A percentile compares a stretch with the other conserved stretches of the same genome.
phyloP scores from a whole-genome alignment of 164 flowering plant species.

The Liriodendron chinense region DNA sequence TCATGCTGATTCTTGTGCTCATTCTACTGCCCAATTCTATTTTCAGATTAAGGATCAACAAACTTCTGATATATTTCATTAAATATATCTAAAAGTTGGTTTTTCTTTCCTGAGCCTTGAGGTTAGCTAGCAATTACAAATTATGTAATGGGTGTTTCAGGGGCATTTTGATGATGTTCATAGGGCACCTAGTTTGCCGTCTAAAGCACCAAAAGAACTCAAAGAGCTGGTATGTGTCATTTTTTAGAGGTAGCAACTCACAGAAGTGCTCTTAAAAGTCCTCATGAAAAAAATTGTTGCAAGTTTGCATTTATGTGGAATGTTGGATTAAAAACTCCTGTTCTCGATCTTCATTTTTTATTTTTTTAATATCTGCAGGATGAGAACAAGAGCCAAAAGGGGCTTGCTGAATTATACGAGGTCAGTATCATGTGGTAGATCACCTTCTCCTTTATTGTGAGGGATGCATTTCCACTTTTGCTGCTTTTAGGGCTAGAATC shows the following conservation, averaged over 20 bases:
- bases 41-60: background rate
- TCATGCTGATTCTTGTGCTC: background rate
- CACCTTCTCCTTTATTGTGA: background rate
- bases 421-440: conserved; percentile 31
- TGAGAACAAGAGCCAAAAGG: conserved; percentile 93
- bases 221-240: conserved; percentile 63
- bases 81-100: background rate
- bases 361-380: conserved; percentile 46
- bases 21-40: background rate
- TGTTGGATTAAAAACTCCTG: background rate
- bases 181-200: conserved; percentile 47
- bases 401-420: conserved; percentile 92
- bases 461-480: background rate
- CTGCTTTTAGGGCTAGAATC: background rate
- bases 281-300: background rate
- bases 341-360: background rate
- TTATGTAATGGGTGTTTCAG: conserved; percentile 32
- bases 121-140: background rate
- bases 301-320: background rate
- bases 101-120: background rate
- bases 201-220: conserved; percentile 62
- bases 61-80: background rate
- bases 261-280: background rate
- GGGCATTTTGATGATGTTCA: conserved; percentile 80
- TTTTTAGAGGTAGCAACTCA: background rate